phyloP scores from a whole-genome alignment of 2,329 filamentous ascomycete genomes.

The Cladosporium sp. region DNA sequence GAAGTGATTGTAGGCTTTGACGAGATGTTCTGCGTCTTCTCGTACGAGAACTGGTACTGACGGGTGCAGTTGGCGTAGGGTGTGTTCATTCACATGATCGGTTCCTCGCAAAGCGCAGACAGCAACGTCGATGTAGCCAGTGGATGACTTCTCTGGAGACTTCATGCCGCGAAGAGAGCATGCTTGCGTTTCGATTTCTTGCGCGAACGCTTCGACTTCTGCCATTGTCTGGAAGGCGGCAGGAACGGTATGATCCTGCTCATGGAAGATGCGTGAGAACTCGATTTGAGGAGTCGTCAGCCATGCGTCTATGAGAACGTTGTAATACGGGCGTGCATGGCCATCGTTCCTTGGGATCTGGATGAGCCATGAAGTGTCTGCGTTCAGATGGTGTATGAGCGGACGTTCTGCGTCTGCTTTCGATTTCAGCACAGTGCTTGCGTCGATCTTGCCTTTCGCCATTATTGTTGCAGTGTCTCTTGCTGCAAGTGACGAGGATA shows the following conservation, averaged over 20 bases:
- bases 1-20: conserved; percentile 59
- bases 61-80: conserved; percentile 51
- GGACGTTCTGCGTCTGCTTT: conserved; percentile 44
- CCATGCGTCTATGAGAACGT: conserved; percentile 65
- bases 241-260: conserved; percentile 58
- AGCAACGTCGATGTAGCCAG: conserved; percentile 52
- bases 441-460: conserved; percentile 3
- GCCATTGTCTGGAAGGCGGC: conserved; percentile 52
- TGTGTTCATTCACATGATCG: conserved; percentile 62
- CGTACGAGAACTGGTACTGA: conserved; percentile 58
- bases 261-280: conserved; percentile 61
- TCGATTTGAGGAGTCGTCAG: conserved; percentile 59
- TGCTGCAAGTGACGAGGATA: neutral
- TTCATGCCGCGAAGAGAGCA: conserved; percentile 21
- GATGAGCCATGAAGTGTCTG: conserved; percentile 64
- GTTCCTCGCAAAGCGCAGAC: conserved; percentile 64
- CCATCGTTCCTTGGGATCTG: conserved; percentile 55
- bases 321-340: conserved; percentile 52
- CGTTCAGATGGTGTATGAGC: conserved; percentile 62
- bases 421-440: conserved; percentile 25
- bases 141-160: neutral
- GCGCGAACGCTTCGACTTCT: conserved; percentile 52
- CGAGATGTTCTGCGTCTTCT: conserved; percentile 52
- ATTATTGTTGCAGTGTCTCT: neutral
- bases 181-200: conserved; percentile 45